phyloP scores from a whole-genome alignment of 768 basidiomycete genomes.

The Leccinum subgranulosum region DNA sequence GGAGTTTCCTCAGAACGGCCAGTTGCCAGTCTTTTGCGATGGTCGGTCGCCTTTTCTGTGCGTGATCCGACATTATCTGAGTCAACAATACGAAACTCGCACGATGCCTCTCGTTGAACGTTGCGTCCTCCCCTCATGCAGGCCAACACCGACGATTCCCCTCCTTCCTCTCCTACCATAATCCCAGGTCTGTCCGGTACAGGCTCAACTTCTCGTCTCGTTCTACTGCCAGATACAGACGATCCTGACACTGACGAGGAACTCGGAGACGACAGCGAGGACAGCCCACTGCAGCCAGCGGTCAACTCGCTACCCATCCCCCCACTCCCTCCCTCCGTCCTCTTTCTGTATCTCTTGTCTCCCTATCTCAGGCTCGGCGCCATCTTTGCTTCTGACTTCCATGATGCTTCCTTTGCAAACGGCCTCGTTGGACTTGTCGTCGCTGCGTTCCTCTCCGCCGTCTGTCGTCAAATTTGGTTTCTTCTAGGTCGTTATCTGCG shows the following conservation, averaged over 20 bases:
- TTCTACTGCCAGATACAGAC: slow-evolving; percentile 59
- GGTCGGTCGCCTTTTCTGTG: slow-evolving; percentile 8
- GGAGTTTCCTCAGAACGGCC: slow-evolving; percentile 26
- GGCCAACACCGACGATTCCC: slow-evolving; percentile 15
- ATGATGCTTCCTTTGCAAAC: slow-evolving; percentile 45
- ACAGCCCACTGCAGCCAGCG: slow-evolving; percentile 14
- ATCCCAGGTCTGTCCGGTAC: slow-evolving; percentile 22
- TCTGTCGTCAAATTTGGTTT: slow-evolving; percentile 71
- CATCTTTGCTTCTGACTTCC: slow-evolving; percentile 49
- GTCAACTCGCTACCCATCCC: slow-evolving; percentile 26
- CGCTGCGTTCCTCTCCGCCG: slow-evolving; percentile 56
- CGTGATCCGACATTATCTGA: not conserved
- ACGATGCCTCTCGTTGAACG: slow-evolving; percentile 5
- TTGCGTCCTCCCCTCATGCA: slow-evolving; percentile 5
- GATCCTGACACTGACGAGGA: slow-evolving; percentile 45
- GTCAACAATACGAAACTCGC: slow-evolving; percentile 12
- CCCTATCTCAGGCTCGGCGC: slow-evolving; percentile 74
- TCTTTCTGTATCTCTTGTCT: slow-evolving; percentile 67
- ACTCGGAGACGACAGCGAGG: slow-evolving; percentile 33
- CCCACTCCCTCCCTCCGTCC: slow-evolving; percentile 53
- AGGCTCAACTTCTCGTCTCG: slow-evolving; percentile 52
- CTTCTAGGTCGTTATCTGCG: slow-evolving; percentile 72
- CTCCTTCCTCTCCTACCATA: not conserved
- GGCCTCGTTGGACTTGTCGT: slow-evolving; percentile 48
- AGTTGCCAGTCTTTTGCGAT: slow-evolving; percentile 30